Base-by-base conservation (phyloP, 768 basidiomycete genomes). In the Mycena chlorophos region DNA sequence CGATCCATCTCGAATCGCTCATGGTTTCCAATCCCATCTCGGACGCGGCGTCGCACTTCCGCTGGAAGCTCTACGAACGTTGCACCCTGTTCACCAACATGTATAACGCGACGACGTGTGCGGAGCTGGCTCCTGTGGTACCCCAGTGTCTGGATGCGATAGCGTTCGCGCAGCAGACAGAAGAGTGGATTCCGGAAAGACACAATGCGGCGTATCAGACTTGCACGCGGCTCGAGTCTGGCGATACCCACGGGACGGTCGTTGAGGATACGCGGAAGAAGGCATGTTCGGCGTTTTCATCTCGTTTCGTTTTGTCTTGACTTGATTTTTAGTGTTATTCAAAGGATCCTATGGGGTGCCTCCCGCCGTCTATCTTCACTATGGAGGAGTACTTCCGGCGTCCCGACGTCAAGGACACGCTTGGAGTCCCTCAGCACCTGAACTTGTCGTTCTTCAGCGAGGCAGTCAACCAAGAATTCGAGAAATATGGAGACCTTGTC, bases 1-100 rank as follows among this genome's bases (percentile, higher is more conserved):
- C 60, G 29, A 63, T 73, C 52, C 69, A 73, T 42, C 60, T 75
- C 3, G 72, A 74, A 27, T 62, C 69, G 3, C 57, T 73, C 40
- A 65, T 71, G 56, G 26, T 71, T 39, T 69, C 65, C 57, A 73
- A 72, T 59, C 70, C 67, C 1, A 34, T 63, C 14, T 62, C 63
- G 2, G 64, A 72, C 49, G 47, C 64, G 14, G 51, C 64, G 16
- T 55, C 67, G 10, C 64, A 70, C 52, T 69, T 59, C 39, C 31
- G 56, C 16, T 73, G 73, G 73, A n/a, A 62, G 13, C 64, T 71
- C 3, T 64, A 71, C 17, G 58, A 62, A 16, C 62, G 66, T 6
- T 72, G 72, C 54, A 53, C 62, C 49, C 49, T 62, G 14, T 58
- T 61, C 34, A n/a, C n/a, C n/a, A 52, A 69, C 51, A 51, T 71